Evolutionary conservation across 371 early-diverging fungal genomes (phyloP).

Genomic region (Globomyces sp.): DNA sequence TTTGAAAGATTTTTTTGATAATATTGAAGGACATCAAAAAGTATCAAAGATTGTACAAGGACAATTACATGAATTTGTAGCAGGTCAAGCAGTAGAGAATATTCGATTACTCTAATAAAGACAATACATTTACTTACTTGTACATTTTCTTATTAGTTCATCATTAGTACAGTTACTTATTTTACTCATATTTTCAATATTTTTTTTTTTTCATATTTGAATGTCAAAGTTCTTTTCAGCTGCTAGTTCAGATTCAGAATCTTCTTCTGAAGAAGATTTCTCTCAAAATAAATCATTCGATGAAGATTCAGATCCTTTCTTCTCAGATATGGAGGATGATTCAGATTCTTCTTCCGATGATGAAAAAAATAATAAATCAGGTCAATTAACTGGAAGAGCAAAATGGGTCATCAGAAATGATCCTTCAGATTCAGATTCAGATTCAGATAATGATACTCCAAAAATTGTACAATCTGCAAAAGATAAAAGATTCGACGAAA

Average conservation of each 20-base stretch:
- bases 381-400: slow-evolving; percentile 41
- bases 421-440: slow-evolving; percentile 45
- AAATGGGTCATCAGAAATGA: slow-evolving; percentile 43
- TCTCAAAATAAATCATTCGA: slow-evolving; percentile 11
- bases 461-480: slow-evolving; percentile 77
- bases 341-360: slow-evolving; percentile 63
- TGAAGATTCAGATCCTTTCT: slow-evolving; percentile 25
- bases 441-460: slow-evolving; percentile 62
- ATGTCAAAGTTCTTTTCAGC: slow-evolving; percentile 6
- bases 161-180: too few species aligned
- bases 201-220: slow-evolving; percentile 5
- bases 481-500: slow-evolving; percentile 79
- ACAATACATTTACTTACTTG: too few species aligned
- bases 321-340: slow-evolving; percentile 57
- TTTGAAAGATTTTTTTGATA: too few species aligned
- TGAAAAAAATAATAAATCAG: slow-evolving; percentile 44
- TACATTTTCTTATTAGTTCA: too few species aligned
- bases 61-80: too few species aligned
- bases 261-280: slow-evolving; percentile 53
- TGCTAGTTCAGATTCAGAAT: slow-evolving; percentile 37
- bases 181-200: too few species aligned
- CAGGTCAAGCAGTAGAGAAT: too few species aligned
- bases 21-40: too few species aligned
- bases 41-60: too few species aligned
- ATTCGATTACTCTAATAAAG: too few species aligned